Conservation (phyloP, 2,329 filamentous ascomycete genomes). For the Ophiocordyceps sinensis region DNA sequence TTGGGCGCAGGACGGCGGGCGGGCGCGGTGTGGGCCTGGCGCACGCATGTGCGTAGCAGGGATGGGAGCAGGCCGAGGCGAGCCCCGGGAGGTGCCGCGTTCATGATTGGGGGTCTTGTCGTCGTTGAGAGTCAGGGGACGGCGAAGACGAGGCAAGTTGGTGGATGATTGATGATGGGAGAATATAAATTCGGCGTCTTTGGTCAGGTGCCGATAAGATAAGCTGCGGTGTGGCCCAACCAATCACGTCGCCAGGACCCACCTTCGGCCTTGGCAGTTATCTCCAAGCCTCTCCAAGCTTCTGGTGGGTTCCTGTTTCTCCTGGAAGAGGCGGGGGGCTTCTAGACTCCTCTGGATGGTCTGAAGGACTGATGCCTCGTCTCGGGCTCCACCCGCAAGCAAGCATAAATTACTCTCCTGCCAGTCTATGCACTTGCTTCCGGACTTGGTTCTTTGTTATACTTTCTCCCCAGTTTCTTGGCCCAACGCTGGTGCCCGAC, state of each 20-base stretch:
- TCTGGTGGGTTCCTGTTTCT: constrained; percentile 14
- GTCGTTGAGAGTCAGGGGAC: background rate
- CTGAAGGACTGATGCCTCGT: constrained; percentile 4
- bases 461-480: too few species aligned
- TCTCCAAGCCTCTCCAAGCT: constrained; percentile 17
- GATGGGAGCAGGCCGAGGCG: constrained; percentile 27
- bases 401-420: constrained; percentile 1
- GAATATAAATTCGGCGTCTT: too few species aligned
- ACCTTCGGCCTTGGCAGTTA: constrained; percentile 13
- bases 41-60: constrained; percentile 25
- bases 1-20: constrained; percentile 1
- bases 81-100: constrained; percentile 16
- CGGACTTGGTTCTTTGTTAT: too few species aligned
- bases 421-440: background rate
- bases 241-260: constrained; percentile 8
- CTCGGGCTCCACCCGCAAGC: background rate
- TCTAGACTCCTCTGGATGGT: too few species aligned
- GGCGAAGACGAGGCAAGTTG: constrained; percentile 1
- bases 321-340: constrained; percentile 5
- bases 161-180: too few species aligned
- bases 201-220: constrained; percentile 10
- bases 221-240: background rate
- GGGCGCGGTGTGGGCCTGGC: constrained; percentile 16
- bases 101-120: constrained; percentile 18
- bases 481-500: constrained; percentile 1